Base-by-base conservation (phyloP, 2,329 filamentous ascomycete genomes). In the Pestalotiopsis sp. region DNA sequence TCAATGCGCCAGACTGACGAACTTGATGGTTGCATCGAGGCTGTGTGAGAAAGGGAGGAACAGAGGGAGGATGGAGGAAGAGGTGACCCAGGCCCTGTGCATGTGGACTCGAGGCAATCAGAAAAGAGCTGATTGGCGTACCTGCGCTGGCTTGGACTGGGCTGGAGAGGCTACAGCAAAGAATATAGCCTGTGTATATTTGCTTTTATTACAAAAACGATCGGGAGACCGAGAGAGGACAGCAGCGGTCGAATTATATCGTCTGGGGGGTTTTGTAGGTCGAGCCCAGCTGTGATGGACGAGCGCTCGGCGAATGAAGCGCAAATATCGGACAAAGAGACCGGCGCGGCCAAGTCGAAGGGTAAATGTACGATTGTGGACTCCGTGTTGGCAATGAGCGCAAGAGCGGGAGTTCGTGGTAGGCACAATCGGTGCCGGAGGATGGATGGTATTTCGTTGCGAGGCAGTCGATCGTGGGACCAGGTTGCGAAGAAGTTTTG, bases 141-240 rank as follows among this genome's bases (percentile, higher is more conserved):
- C 61, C 38, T 49, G 25, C 41, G 20, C 20, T 4, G 38, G 38
- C 20, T 20, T 20, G 6, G 13, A n/a, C 31, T 11, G 20, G 5
- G 25, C 38, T n/a, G 25, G 6, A 62, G 20, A 40, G 23, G 23
- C 57, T 23, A 36, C 57, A 17, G 13, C 9, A 27, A 20, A 11
- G 11, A 59, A 59, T 14, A 14, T 23, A 4, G 7, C 45, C 17
- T n/a, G n/a, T 20, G 45, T 52, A n/a, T 52, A 52, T 23, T 9
- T 52, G 45, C 20, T 52, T n/a, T 52, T 52, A n/a, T 52, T 52
- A 52, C 45, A n/a, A n/a, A 52, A 59, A 59, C 57, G 57, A 59
- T 13, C 14, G 57, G 57, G 25, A 36, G 57, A 59, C 57, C 20
- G 45, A 17, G 45, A 7, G 20, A 52, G 17, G 45, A n/a, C 7